Conservation (phyloP, 495 filamentous ascomycete genomes). For the Elasticomyces elasticus region DNA sequence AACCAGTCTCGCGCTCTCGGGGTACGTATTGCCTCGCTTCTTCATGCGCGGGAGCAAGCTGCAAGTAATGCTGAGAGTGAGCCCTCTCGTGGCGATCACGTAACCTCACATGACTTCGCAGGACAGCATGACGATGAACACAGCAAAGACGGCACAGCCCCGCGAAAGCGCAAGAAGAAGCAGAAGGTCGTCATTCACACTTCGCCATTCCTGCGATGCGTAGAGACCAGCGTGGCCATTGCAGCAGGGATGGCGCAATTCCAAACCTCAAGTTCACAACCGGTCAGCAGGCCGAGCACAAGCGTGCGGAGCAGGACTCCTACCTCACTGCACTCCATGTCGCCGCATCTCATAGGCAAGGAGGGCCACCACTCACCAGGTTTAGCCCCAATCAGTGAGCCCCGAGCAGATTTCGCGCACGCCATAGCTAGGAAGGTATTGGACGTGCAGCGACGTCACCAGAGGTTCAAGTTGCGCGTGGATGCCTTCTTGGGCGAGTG, state of each 20-base stretch:
- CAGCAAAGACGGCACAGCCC: background rate
- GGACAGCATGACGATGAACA: background rate
- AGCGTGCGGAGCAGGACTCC: background rate
- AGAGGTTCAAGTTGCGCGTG: constrained; percentile 59
- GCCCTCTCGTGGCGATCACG: background rate
- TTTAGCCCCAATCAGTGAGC: constrained; percentile 18
- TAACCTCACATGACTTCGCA: constrained; percentile 19
- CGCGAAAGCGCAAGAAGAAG: constrained; percentile 38
- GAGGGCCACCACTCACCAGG: constrained; percentile 14
- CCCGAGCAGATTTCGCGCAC: constrained; percentile 15
- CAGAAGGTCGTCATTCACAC: constrained; percentile 81
- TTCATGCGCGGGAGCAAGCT: constrained; percentile 41
- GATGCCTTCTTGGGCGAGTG: constrained; percentile 95
- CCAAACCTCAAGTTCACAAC: constrained; percentile 25
- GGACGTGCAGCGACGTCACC: constrained; percentile 19
- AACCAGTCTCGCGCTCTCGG: constrained; percentile 72
- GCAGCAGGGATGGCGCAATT: constrained; percentile 75
- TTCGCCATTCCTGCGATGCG: constrained; percentile 83
- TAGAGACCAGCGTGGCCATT: constrained; percentile 87
- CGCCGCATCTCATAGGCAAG: constrained; percentile 9
- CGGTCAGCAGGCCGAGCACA: background rate
- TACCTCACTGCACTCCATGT: constrained; percentile 13
- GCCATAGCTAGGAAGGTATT: constrained; percentile 8
- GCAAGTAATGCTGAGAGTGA: background rate
- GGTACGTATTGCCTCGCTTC: constrained; percentile 62